Evolutionary conservation across 257 asterid genomes (phyloP).

Genomic region (Scutellaria galericulata): DNA sequence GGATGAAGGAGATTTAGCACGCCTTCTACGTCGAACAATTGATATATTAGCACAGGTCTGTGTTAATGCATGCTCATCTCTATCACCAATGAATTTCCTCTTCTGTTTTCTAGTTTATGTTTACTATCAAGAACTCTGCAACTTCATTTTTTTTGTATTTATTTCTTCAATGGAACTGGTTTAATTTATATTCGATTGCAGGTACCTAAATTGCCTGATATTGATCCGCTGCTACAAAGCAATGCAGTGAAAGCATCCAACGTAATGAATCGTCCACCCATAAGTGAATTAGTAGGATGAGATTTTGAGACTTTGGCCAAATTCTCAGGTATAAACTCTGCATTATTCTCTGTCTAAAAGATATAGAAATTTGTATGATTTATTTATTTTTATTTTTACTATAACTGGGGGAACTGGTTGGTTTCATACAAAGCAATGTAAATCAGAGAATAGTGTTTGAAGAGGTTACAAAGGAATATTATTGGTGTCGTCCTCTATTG

Average conservation of each 20-base stretch:
- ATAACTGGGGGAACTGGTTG: too few relatives aligned
- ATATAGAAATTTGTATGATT: too few relatives aligned
- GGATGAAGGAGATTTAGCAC: slow-evolving; percentile 99
- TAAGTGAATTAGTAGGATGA: slow-evolving; percentile 87
- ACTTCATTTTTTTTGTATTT: background rate
- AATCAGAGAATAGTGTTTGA: too few relatives aligned
- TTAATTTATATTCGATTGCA: slow-evolving; percentile 33
- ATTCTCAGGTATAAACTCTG: background rate
- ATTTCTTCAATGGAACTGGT: background rate
- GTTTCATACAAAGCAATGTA: too few relatives aligned
- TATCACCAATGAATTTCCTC: background rate
- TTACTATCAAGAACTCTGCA: background rate
- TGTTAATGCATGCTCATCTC: slow-evolving; percentile 5
- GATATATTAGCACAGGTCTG: slow-evolving; percentile 91
- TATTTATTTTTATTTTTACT: too few relatives aligned
- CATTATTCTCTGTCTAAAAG: slow-evolving; percentile 10
- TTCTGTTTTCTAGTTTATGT: slow-evolving; percentile 8
- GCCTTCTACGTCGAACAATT: slow-evolving; percentile 86
- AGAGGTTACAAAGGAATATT: too few relatives aligned
- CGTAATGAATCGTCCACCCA: slow-evolving; percentile 96
- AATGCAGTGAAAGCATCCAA: slow-evolving; percentile 85
- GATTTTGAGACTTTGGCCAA: background rate
- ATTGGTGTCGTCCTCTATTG: too few relatives aligned
- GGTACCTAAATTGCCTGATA: slow-evolving; percentile 92
- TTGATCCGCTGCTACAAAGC: slow-evolving; percentile 77